Conservation (phyloP, 352 stramenopile genomes). For the Globisporangium takayamanum region DNA sequence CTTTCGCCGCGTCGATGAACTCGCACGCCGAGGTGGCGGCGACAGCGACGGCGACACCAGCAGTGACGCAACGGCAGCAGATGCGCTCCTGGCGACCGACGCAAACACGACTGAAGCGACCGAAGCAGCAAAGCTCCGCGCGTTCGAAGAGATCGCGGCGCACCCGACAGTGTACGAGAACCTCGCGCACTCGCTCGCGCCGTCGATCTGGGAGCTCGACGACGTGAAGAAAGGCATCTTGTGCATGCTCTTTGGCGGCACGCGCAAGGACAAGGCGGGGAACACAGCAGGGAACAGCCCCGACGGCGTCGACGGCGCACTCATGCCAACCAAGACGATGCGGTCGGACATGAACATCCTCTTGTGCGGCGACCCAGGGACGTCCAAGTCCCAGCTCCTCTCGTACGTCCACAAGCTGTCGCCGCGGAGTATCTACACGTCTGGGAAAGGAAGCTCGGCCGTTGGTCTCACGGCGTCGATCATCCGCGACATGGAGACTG, state of each 20-base stretch:
- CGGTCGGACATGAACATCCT: constrained; percentile 98
- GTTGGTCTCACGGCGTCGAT: constrained; percentile 98
- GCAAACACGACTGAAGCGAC: constrained; percentile 44
- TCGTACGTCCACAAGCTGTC: constrained; percentile 95
- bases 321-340: constrained; percentile 57
- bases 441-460: constrained; percentile 95
- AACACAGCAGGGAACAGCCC: constrained; percentile 10
- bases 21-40: constrained; percentile 36
- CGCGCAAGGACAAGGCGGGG: constrained; percentile 64
- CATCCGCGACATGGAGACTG: constrained; percentile 95
- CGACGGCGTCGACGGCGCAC: constrained; percentile 33
- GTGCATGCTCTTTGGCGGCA: constrained; percentile 98
- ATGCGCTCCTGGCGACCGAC: constrained; percentile 10
- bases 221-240: constrained; percentile 99
- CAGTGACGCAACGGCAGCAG: constrained; percentile 11
- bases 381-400: constrained; percentile 97
- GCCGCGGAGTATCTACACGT: constrained; percentile 98
- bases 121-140: constrained; percentile 48
- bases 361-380: constrained; percentile 97
- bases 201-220: constrained; percentile 93
- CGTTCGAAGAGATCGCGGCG: constrained; percentile 68
- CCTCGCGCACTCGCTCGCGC: constrained; percentile 70
- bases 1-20: constrained; percentile 90
- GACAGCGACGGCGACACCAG: constrained; percentile 5
- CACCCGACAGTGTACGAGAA: constrained; percentile 82